These are phyloP conservation scores for Teunomyces stri DNA, from an alignment of 805 yeast species.

Conservation along the genomic window DNA sequence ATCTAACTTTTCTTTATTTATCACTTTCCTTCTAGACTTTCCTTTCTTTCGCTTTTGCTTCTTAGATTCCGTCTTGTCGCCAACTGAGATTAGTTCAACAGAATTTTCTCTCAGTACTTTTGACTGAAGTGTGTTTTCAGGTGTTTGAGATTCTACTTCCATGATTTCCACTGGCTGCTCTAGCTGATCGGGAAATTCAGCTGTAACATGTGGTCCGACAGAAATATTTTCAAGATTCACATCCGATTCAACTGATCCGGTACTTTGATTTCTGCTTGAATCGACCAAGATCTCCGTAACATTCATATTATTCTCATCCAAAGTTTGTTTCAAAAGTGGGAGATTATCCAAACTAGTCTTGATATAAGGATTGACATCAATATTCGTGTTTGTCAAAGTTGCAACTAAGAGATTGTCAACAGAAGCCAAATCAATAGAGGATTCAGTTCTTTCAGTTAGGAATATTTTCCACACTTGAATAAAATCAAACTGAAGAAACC, in stretches of 20 bases:
- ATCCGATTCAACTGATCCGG: not conserved
- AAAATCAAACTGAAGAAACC: slow-evolving; percentile 14
- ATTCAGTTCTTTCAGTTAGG: slow-evolving; percentile 12
- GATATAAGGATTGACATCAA: slow-evolving; percentile 17
- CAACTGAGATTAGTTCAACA: not conserved
- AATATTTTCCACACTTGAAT: slow-evolving; percentile 18
- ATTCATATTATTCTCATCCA: slow-evolving; percentile 9
- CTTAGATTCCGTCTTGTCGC: slow-evolving; percentile 1
- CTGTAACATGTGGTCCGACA: not conserved
- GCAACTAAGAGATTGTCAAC: slow-evolving; percentile 21
- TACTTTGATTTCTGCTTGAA: not conserved
- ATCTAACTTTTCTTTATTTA: slow-evolving; percentile 2
- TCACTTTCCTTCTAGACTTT: not conserved
- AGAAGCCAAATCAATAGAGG: slow-evolving; percentile 8
- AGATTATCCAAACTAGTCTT: slow-evolving; percentile 19
- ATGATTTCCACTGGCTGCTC: not conserved
- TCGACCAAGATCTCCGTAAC: slow-evolving; percentile 1
- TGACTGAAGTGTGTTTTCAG: not conserved
- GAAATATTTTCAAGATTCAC: not conserved
- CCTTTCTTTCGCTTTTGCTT: slow-evolving; percentile 1
- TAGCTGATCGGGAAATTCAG: not conserved
- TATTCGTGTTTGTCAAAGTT: slow-evolving; percentile 8
- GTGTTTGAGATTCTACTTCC: not conserved
- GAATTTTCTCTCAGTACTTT: not conserved
- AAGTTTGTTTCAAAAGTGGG: slow-evolving; percentile 18